Conservation (phyloP, 441 rosid species). For the Populus hybrid region DNA sequence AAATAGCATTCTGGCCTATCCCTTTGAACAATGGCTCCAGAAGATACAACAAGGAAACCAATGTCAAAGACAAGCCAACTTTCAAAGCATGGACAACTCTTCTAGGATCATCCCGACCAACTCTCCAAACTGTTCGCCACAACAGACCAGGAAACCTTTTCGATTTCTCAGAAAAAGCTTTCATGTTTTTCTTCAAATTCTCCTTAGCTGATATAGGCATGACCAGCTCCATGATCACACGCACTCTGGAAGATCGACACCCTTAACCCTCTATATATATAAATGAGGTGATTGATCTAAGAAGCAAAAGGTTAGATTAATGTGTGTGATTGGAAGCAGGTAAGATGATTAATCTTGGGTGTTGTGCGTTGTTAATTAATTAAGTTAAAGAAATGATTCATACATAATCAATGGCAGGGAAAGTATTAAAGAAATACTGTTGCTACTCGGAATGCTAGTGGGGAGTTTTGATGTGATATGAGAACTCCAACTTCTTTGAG, state of each 20-base stretch:
- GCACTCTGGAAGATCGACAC: constrained; percentile 34
- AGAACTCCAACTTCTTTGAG: constrained; percentile 18
- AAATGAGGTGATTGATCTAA: neutral
- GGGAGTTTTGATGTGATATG: constrained; percentile 15
- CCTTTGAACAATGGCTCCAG: constrained; percentile 65
- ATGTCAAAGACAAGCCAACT: constrained; percentile 65
- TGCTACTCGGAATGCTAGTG: constrained; percentile 3
- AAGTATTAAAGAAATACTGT: neutral
- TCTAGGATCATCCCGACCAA: constrained; percentile 79
- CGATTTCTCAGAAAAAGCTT: constrained; percentile 30
- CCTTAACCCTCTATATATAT: neutral
- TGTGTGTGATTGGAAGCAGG: neutral
- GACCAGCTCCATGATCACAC: constrained; percentile 30
- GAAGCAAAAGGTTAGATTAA: neutral
- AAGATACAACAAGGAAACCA: constrained; percentile 63
- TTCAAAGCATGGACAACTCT: constrained; percentile 69
- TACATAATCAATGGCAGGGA: neutral
- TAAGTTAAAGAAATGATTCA: neutral
- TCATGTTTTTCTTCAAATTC: constrained; percentile 27
- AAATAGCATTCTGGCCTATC: constrained; percentile 62
- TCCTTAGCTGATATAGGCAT: constrained; percentile 1
- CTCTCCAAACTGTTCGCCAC: constrained; percentile 37
- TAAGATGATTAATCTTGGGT: neutral
- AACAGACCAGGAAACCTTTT: constrained; percentile 30
- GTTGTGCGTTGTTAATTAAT: neutral